Conservation (phyloP, 2,329 filamentous ascomycete genomes). For the Alternaria metachromatica region DNA sequence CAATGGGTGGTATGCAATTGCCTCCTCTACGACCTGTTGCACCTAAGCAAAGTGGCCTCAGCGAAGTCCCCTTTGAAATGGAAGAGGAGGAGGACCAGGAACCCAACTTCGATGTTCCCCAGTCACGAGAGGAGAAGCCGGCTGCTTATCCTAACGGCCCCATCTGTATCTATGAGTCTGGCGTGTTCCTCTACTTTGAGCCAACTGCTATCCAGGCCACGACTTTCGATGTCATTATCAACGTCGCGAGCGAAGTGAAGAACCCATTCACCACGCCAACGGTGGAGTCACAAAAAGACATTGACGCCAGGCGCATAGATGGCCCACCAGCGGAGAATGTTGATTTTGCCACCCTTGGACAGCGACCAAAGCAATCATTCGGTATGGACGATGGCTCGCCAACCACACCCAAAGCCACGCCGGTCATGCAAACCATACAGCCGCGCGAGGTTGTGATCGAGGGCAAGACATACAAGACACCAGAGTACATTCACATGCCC, state of each 20-base stretch:
- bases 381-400: slow-evolving; percentile 49
- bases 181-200: slow-evolving; percentile 80
- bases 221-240: slow-evolving; percentile 82
- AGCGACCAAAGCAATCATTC: slow-evolving; percentile 33
- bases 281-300: slow-evolving; percentile 40
- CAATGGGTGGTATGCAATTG: slow-evolving; percentile 59
- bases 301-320: slow-evolving; percentile 46
- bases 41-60: slow-evolving; percentile 46
- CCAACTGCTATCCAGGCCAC: slow-evolving; percentile 79
- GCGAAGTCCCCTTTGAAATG: slow-evolving; percentile 72
- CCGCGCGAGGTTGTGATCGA: slow-evolving; percentile 35
- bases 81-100: slow-evolving; percentile 70
- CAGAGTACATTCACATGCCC: slow-evolving; percentile 85
- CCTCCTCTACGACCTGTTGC: slow-evolving; percentile 49
- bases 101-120: slow-evolving; percentile 61
- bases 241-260: slow-evolving; percentile 80
- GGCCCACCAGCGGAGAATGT: slow-evolving; percentile 45
- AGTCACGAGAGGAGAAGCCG: slow-evolving; percentile 72
- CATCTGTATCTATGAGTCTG: slow-evolving; percentile 79
- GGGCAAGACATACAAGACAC: slow-evolving; percentile 52
- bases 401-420: slow-evolving; percentile 61
- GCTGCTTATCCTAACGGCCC: slow-evolving; percentile 84
- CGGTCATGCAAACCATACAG: slow-evolving; percentile 45
- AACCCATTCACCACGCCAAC: slow-evolving; percentile 68
- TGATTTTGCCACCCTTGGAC: slow-evolving; percentile 44